These are phyloP conservation scores for Diplodia seriata DNA, from an alignment of 2,329 filamentous ascomycete genomes.

Conservation along the genomic window DNA sequence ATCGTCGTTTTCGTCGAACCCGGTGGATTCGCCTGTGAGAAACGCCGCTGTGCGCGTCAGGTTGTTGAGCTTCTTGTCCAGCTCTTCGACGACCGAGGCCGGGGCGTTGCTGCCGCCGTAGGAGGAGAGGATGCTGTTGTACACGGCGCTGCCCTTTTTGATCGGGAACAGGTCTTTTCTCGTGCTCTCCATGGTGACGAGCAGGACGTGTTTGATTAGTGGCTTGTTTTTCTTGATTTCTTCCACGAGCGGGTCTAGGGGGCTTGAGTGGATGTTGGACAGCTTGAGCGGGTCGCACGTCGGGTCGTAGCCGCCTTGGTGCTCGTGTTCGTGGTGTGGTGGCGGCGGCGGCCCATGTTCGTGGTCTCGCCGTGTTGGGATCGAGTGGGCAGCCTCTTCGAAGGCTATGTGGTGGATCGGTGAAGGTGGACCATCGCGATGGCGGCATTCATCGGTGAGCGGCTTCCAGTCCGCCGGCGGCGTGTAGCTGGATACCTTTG, in stretches of 20 bases:
- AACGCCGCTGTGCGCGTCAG: conserved; percentile 45
- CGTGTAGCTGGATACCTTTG: background rate
- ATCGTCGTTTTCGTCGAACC: conserved; percentile 37
- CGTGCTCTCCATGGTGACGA: conserved; percentile 50
- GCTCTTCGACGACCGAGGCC: conserved; percentile 25
- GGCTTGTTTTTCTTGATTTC: conserved; percentile 42
- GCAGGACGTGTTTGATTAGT: conserved; percentile 48
- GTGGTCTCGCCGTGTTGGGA: background rate
- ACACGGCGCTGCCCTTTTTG: conserved; percentile 45
- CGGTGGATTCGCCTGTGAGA: conserved; percentile 47
- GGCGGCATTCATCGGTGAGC: conserved; percentile 20
- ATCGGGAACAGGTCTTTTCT: conserved; percentile 52
- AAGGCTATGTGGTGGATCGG: background rate
- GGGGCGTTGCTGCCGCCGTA: conserved; percentile 38
- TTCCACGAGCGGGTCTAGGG: conserved; percentile 43
- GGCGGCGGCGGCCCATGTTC: background rate
- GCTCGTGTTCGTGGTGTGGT: background rate
- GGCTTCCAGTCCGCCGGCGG: conserved; percentile 29
- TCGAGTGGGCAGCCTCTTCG: background rate
- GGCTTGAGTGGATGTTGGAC: conserved; percentile 45
- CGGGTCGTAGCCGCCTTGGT: conserved; percentile 42
- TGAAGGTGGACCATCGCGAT: background rate
- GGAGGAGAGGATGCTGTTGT: conserved; percentile 41
- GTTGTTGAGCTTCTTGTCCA: conserved; percentile 40
- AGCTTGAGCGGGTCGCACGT: conserved; percentile 48